phyloP scores from a whole-genome alignment of 768 basidiomycete species.

The Aureoboletus auriporus region DNA sequence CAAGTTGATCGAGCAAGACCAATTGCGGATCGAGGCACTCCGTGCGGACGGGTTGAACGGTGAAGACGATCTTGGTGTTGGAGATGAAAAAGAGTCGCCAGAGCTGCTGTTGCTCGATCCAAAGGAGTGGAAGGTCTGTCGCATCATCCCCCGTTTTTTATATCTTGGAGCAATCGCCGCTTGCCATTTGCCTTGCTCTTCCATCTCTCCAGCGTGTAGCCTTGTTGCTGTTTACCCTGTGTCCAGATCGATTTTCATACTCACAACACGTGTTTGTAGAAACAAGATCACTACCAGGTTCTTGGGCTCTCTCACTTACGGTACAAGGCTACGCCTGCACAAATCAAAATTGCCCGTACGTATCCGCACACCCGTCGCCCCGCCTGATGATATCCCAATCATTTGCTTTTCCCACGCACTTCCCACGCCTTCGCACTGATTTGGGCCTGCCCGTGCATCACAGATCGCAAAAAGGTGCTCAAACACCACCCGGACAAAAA shows the following conservation, averaged over 20 bases:
- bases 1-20: constrained; percentile 53
- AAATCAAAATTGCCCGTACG: constrained; percentile 96
- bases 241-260: neutral
- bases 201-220: neutral
- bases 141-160: neutral
- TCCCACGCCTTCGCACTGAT: too few species aligned
- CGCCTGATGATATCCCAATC: constrained; percentile 8
- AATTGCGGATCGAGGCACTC: constrained; percentile 46
- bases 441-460: too few species aligned
- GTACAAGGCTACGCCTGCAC: constrained; percentile 80
- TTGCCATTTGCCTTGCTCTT: neutral
- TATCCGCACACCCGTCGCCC: constrained; percentile 18
- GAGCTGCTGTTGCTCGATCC: constrained; percentile 78
- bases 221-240: neutral
- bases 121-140: constrained; percentile 92
- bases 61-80: constrained; percentile 89
- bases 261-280: constrained; percentile 41
- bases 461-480: constrained; percentile 98
- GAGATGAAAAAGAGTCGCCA: constrained; percentile 79
- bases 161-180: neutral
- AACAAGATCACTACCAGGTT: constrained; percentile 98
- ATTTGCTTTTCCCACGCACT: too few species aligned
- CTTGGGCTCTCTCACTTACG: constrained; percentile 90
- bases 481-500: constrained; percentile 99
- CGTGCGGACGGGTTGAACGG: constrained; percentile 43